Percentiles rank a stretch among this genome's conserved stretches.
Conservation (phyloP, 345 rosid species). For the Hibiscus syriacus region DNA sequence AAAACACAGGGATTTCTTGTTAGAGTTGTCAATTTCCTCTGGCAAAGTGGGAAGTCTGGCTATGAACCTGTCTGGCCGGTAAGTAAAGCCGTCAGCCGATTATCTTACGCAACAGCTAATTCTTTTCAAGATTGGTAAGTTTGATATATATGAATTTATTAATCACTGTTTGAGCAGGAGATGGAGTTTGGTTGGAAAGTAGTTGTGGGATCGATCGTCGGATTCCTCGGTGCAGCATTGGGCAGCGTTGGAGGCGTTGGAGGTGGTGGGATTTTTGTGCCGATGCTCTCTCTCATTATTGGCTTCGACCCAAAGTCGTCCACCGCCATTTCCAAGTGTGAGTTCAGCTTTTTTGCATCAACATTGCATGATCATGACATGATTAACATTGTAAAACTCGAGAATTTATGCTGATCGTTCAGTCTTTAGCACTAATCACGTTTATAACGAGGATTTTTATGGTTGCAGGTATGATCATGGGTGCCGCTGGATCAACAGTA, state of each 20-base stretch:
- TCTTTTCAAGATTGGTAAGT: not conserved
- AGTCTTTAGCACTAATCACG: not conserved
- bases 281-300: slow-evolving; percentile 51
- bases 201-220: slow-evolving; percentile 40
- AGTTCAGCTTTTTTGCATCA: slow-evolving; percentile 12
- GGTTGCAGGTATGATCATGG: slow-evolving; percentile 52
- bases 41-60: slow-evolving; percentile 51
- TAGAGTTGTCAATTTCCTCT: slow-evolving; percentile 35
- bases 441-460: not conserved
- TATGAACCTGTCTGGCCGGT: slow-evolving; percentile 71
- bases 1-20: slow-evolving; percentile 12
- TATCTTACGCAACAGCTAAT: not conserved
- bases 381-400: not conserved
- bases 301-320: slow-evolving; percentile 63
- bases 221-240: slow-evolving; percentile 56
- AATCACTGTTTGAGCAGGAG: slow-evolving; percentile 29
- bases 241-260: slow-evolving; percentile 78
- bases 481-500: slow-evolving; percentile 49
- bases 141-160: not conserved
- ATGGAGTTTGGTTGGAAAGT: slow-evolving; percentile 54
- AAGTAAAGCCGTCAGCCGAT: not conserved
- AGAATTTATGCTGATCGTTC: not conserved
- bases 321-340: slow-evolving; percentile 61
- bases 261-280: slow-evolving; percentile 71
- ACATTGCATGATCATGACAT: not conserved